Base-by-base conservation (phyloP, 1,284 basidiomycete genomes). In the Fomitopsis betulina region DNA sequence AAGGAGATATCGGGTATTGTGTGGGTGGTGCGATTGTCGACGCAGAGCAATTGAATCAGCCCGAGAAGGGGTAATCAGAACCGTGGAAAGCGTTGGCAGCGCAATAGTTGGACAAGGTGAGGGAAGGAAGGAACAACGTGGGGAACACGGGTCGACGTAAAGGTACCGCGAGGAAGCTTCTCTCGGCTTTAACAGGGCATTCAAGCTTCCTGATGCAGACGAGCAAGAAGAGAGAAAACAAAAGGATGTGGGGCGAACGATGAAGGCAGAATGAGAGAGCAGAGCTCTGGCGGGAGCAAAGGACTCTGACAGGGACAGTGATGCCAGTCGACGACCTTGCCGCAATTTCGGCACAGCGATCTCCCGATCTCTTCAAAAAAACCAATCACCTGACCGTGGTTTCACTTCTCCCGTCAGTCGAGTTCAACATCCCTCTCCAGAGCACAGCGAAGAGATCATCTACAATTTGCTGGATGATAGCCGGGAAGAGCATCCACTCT, bases 121-220 rank as follows among this genome's bases (percentile, higher is more conserved):
- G 69, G 69, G 65, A 76, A 75, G 72, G 70, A 78, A 74, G 70
- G 75, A 75, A 75, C 79, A 87, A 86, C 87, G 86, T 89, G 87
- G 78, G 76, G 68, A 79, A 83, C 86, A 88, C 85, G 87, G 66
- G 43, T 49, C 33, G 55, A 51, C 49, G 49, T 51, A 55, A 60
- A 60, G 52, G 55, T 35, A 52, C 43, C 56, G 56, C 53, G 53
- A 30, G 21, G 27, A 53, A 5, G 45, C 60, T 65, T 65, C 61
- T 65, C 59, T 60, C 58, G 55, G 55, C 27, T 49, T 56, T 54
- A 56, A 39, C 58, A 43, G 23, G 4, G 33, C 62, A 53, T 62
- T 64, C 60, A 59, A 51, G 37, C 15, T 64, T 33, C 64, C 58
- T 55, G 45, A 60, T 60, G 23, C 19, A 58, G 62, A 42, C 54